Evolutionary conservation across 257 asterid genomes (phyloP).

Genomic region (Primulina huaijiensis): DNA sequence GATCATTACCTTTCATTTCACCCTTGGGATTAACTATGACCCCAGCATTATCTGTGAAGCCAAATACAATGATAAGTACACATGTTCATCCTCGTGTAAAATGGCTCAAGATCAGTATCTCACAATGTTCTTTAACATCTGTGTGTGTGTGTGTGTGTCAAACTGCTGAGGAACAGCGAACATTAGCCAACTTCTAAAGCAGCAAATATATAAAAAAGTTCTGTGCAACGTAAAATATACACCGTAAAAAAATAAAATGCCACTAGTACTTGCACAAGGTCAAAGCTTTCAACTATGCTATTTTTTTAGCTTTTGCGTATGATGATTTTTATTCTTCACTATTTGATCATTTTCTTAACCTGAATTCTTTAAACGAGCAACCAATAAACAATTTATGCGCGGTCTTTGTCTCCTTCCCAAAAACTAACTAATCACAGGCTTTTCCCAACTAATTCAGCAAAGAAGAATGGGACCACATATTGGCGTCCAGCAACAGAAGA

Average conservation of each 20-base stretch:
- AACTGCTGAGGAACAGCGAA: too few species aligned
- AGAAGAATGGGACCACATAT: not conserved
- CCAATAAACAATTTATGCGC: not conserved
- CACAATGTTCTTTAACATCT: not conserved
- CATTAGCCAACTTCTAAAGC: not conserved
- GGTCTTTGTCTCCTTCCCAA: not conserved
- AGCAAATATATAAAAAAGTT: too few species aligned
- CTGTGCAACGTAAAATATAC: not conserved
- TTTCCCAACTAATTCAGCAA: not conserved
- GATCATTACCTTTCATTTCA: slow-evolving; percentile 57
- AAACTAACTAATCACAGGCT: not conserved
- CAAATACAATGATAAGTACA: not conserved
- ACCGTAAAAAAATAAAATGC: not conserved
- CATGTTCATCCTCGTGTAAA: not conserved
- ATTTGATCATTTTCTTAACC: not conserved
- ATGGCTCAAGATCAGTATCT: not conserved
- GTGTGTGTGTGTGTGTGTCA: too few species aligned
- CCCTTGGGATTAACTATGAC: slow-evolving; percentile 70
- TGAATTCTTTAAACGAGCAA: not conserved
- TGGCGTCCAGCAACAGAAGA: not conserved
- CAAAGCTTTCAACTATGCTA: not conserved
- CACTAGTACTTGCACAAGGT: not conserved
- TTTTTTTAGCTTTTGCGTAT: not conserved
- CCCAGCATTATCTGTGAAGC: slow-evolving; percentile 59
- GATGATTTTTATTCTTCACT: not conserved